Percentiles rank a stretch among this genome's conserved stretches.
Evolutionary conservation across 129 eudicot species (phyloP).

Genomic region (sunflower (Helianthus annuus)): DNA sequence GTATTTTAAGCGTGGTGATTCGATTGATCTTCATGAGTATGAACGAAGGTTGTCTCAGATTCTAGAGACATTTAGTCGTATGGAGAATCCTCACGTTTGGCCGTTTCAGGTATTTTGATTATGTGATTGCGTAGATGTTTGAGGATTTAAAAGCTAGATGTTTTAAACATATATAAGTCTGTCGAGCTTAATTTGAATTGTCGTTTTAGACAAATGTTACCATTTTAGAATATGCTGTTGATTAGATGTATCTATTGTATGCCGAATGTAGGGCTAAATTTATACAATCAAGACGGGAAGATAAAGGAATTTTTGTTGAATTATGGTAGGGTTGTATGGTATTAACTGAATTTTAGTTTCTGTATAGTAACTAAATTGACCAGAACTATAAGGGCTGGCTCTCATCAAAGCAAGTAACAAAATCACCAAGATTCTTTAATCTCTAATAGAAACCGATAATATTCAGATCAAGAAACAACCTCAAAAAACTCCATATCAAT

Average conservation of each 20-base stretch:
- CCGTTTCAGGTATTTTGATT: conserved; percentile 69
- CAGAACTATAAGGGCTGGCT: too few species aligned
- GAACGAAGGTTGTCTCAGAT: conserved; percentile 65
- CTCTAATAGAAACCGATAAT: too few species aligned
- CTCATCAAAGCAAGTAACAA: too few species aligned
- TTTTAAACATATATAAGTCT: not conserved
- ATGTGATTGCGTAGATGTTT: not conserved
- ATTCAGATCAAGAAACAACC: too few species aligned
- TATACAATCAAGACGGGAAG: too few species aligned
- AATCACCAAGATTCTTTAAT: too few species aligned
- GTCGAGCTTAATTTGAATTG: not conserved
- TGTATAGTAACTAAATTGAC: too few species aligned
- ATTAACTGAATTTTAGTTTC: too few species aligned
- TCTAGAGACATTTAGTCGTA: conserved; percentile 55
- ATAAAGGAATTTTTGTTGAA: too few species aligned
- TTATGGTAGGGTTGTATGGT: too few species aligned
- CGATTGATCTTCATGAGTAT: conserved; percentile 78
- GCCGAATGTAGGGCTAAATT: too few species aligned
- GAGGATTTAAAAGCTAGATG: not conserved
- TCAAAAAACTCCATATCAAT: too few species aligned
- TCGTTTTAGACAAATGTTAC: not conserved
- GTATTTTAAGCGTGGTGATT: conserved; percentile 93
- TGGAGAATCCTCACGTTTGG: conserved; percentile 93
- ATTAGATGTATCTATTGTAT: not conserved
- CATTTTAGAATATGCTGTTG: not conserved